These are phyloP conservation scores for Aspergillus taichungensis DNA, from an alignment of 495 filamentous ascomycete genomes.

Conservation along the genomic window DNA sequence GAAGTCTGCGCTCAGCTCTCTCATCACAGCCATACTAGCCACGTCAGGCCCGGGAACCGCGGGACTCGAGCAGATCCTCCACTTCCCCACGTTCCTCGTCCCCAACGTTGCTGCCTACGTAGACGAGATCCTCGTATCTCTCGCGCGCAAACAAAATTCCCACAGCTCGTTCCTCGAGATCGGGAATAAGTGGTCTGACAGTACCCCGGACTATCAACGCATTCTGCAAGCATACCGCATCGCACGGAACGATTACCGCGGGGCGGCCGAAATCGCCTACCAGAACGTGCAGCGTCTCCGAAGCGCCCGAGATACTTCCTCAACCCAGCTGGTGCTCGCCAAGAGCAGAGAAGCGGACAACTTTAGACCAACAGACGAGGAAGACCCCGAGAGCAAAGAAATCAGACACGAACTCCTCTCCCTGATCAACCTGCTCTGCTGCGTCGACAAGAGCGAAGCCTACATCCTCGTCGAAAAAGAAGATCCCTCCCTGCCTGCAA, in stretches of 20 bases:
- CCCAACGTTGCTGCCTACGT: conserved; percentile 65
- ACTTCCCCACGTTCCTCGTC: conserved; percentile 54
- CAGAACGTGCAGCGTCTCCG: conserved; percentile 51
- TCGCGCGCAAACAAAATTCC: conserved; percentile 30
- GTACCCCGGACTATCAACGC: conserved; percentile 53
- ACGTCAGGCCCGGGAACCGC: conserved; percentile 47
- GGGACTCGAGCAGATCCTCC: conserved; percentile 52
- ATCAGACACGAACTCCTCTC: conserved; percentile 60
- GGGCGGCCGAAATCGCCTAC: conserved; percentile 71
- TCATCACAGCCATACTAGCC: conserved; percentile 64
- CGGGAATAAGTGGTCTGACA: conserved; percentile 21
- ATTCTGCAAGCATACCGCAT: conserved; percentile 87
- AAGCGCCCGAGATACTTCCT: conserved; percentile 38
- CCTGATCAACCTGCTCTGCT: conserved; percentile 80
- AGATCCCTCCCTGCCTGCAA: conserved; percentile 8
- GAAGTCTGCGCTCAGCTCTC: conserved; percentile 50
- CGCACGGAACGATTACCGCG: conserved; percentile 73
- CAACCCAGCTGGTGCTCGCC: conserved; percentile 31
- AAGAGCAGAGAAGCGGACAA: conserved; percentile 39
- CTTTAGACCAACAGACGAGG: conserved; percentile 44
- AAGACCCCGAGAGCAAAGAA: conserved; percentile 45
- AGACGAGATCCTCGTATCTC: conserved; percentile 62
- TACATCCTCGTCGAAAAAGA: conserved; percentile 53
- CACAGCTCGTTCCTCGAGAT: conserved; percentile 28
- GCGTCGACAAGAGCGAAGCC: conserved; percentile 71